Base-by-base conservation (phyloP, 257 asterid genomes). In the Scutellaria minor region DNA sequence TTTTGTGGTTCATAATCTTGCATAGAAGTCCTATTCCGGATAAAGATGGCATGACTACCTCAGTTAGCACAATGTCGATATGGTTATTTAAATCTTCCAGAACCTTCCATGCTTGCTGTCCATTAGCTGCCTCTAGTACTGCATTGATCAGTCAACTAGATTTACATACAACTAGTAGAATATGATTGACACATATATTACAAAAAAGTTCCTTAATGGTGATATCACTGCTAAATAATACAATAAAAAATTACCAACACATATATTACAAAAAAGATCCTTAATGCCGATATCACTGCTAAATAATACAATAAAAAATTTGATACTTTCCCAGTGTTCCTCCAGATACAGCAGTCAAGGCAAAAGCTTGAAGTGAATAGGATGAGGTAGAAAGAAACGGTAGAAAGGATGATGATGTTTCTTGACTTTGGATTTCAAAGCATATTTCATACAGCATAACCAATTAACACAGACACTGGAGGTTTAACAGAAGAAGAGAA, bases 31-130 rank as follows among this genome's bases (percentile, higher is more conserved):
- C 86, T 76, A 91, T 59, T 61, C 98, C 97, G 11, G 96, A 88
- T 78, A 93, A 42, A 74, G 79, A 66, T 20, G 97, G 97, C 89
- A 87, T 86, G 71, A 82, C 96, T 45, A 88, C 95, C 84, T 91
- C 98, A 52, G 93, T 84, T 71, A 93, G 77, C 72, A 93, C 90
- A 64, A 91, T 80, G 83, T 93, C 96, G 55, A 93, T 75, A 47
- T 85, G 97, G 79, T 80, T 85, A 75, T 78, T 82, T 66, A 85
- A 75, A 83, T 91, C 91, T 85, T 85, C 96, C 67, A 93, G 78
- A 68, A 91, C 75, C 83, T 85, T 89, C 97, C 97, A 91, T 37
- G 97, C 98, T 83, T 91, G 91, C 75, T 83, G 68, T 78, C 96
- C 98, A 79, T 85, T 87, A 56, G 94, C 89, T 64, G 96, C 96